Percentiles rank a stretch among this genome's conserved stretches.
phyloP scores from a whole-genome alignment of 805 yeast species.

The Saccharomycopsis fermentans region DNA sequence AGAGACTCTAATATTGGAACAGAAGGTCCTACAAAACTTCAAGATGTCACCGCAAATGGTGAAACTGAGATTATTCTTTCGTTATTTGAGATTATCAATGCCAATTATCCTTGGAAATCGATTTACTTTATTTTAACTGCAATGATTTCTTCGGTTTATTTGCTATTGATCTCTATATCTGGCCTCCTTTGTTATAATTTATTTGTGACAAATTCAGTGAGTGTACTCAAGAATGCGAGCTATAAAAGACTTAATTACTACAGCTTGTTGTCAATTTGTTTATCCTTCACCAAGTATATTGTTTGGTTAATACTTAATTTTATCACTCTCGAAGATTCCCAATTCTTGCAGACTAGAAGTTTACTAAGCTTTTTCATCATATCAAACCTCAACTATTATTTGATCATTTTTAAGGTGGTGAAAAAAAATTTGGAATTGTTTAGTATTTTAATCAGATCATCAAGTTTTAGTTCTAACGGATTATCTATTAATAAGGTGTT shows the following conservation, averaged over 20 bases:
- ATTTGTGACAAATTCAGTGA: conserved; percentile 1
- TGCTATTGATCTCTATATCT: not conserved
- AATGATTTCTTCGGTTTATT: conserved; percentile 6
- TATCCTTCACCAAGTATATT: conserved; percentile 1
- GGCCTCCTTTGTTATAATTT: not conserved
- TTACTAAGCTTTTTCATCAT: conserved; percentile 6
- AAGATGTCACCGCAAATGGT: conserved; percentile 3
- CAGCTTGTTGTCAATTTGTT: not conserved
- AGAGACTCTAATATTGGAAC: not conserved
- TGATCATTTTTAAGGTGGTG: conserved; percentile 8
- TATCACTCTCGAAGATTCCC: conserved; percentile 15
- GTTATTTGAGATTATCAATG: conserved; percentile 15
- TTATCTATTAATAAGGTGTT: conserved; percentile 8
- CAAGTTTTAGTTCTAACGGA: conserved; percentile 10
- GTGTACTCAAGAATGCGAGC: not conserved
- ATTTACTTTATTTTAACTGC: conserved; percentile 6
- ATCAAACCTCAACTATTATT: conserved; percentile 3
- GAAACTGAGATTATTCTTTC: conserved; percentile 10
- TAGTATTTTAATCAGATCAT: conserved; percentile 7
- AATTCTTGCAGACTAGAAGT: conserved; percentile 7
- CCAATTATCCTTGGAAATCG: conserved; percentile 12
- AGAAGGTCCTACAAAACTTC: not conserved
- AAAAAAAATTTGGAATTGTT: conserved; percentile 10
- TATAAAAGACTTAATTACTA: conserved; percentile 3
- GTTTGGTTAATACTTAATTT: conserved; percentile 7